These are phyloP conservation scores for Arbutus unedo DNA, from an alignment of 148 eudicot genomes.

Conservation along the genomic window DNA sequence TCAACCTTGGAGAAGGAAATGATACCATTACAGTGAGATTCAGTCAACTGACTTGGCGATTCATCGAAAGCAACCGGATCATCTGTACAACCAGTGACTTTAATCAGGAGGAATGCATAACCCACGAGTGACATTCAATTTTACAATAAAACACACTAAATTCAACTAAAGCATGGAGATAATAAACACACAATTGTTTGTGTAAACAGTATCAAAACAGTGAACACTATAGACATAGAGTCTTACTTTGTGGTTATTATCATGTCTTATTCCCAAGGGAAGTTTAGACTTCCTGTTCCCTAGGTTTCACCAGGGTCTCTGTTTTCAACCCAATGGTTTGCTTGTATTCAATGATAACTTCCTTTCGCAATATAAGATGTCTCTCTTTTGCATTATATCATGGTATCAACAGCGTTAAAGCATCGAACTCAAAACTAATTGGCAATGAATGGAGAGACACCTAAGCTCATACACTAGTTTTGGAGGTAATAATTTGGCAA, in stretches of 20 bases:
- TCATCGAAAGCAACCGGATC: slow-evolving; percentile 29
- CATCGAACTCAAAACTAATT: no score
- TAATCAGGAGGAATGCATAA: slow-evolving; percentile 25
- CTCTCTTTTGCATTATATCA: background rate
- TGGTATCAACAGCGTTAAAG: no score
- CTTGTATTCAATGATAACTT: background rate
- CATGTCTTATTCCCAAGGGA: background rate
- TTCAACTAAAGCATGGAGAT: background rate
- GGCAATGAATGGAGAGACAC: no score
- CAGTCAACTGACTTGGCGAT: slow-evolving; percentile 26
- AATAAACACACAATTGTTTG: background rate
- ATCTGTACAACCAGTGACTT: slow-evolving; percentile 42
- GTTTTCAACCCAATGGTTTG: background rate
- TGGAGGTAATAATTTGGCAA: no score
- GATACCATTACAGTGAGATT: slow-evolving; percentile 34
- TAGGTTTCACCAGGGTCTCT: background rate
- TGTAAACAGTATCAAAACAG: background rate
- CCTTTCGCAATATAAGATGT: background rate
- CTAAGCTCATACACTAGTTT: no score
- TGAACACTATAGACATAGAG: background rate
- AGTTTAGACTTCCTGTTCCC: background rate
- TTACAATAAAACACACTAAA: background rate
- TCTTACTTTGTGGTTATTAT: background rate
- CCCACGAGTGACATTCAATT: background rate
- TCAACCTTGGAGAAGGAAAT: slow-evolving; percentile 85